These are phyloP conservation scores for Fusarium sulawesiense DNA, from an alignment of 2,329 filamentous ascomycete genomes.

Conservation along the genomic window DNA sequence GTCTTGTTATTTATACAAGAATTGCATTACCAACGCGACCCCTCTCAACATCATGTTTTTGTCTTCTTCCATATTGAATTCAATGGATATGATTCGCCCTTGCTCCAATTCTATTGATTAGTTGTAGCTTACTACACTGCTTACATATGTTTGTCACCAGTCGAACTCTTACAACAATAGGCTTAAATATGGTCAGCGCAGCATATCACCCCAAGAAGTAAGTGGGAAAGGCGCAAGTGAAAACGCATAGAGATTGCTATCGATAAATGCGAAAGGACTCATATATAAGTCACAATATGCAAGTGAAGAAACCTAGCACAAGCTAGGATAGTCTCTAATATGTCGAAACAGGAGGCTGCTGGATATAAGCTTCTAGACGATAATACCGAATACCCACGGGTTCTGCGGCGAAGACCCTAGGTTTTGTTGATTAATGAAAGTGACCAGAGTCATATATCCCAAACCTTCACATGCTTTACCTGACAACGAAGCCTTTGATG, in stretches of 20 bases:
- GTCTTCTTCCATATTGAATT: background rate
- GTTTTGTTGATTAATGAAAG: background rate
- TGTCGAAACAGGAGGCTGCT: background rate
- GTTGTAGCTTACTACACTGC: background rate
- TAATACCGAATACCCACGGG: accelerated
- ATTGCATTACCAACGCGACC: background rate
- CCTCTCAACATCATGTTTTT: no score
- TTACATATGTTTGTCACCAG: slow-evolving; percentile 12
- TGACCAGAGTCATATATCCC: background rate
- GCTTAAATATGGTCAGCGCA: background rate
- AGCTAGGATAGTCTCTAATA: background rate
- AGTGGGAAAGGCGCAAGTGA: background rate
- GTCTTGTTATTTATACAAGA: background rate
- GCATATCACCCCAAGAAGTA: background rate
- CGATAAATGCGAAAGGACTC: background rate
- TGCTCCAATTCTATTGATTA: background rate
- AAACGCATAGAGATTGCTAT: background rate
- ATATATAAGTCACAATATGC: background rate
- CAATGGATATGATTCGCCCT: no score
- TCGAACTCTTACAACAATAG: background rate
- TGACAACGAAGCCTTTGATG: background rate
- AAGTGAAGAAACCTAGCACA: background rate
- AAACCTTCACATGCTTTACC: background rate
- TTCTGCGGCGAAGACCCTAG: no score
- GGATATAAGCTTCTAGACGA: background rate